Base-by-base conservation (phyloP, 2,329 filamentous ascomycete species). In the Penicillium paneum region DNA sequence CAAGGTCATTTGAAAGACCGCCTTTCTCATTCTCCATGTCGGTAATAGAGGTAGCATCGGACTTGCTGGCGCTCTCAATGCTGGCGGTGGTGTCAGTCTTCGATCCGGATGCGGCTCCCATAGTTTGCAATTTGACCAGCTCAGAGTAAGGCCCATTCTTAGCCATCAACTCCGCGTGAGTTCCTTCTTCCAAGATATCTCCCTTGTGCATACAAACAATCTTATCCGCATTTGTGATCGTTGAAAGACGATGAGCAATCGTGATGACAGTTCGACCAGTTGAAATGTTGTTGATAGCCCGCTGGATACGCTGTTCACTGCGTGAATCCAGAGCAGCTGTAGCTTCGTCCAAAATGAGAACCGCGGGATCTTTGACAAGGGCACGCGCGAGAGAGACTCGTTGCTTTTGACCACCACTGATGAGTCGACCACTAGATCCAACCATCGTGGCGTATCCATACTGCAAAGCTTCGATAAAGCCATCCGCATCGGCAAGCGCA, bases 301-400 rank as follows among this genome's bases (percentile, higher is more conserved):
- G 66, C 60, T 83, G 81, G 2, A 83, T 81, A 13, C 79, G 74
- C 13, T 74, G 71, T 58, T 83, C 81, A 2, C 78, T 80, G 31
- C 77, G 73, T 3, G 80, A 77, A 60, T 83, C 81, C 38, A 83
- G 77, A 31, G 87, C 64, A 24, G 64, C 66, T 0, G 91, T 96
- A 1, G 91, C 89, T 73, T 97, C 91, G 64, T 97, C 92, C 3
- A 96, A 75, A 1, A 97, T 81, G 15, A 96, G 74, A 3, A 96
- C 77, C 26, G 80, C 78, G 0, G 91, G 91, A 8, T 81, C 77
- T 0, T 89, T 80, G 0, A 89, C 81, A 0, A 96, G 77, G 0
- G 91, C 90, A 1, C 91, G 79, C 0, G 91, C 91, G 55, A 97
- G 90, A 31, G 86, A 86, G 1, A 96, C 74, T 1, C 91, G 81